Conservation (phyloP, 1,284 basidiomycete species). For the Fomitopsis betulina region DNA sequence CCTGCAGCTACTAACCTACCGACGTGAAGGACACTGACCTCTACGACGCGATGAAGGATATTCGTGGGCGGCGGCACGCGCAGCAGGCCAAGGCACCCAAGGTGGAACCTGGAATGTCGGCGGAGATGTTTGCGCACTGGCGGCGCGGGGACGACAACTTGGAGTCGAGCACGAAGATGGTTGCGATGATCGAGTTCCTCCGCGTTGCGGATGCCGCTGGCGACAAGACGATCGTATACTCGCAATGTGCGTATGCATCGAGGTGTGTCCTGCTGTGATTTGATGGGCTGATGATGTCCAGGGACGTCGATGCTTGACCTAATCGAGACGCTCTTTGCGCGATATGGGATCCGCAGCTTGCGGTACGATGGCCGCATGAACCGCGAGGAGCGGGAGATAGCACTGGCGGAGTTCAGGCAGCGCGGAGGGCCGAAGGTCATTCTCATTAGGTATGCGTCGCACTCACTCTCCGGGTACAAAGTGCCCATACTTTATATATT, state of each 20-base stretch:
- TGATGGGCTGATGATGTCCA: conserved; percentile 18
- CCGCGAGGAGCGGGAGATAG: conserved; percentile 42
- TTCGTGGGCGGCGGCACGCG: conserved; percentile 1
- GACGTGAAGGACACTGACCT: background rate
- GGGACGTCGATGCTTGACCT: conserved; percentile 73
- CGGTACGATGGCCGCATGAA: conserved; percentile 67
- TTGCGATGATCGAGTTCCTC: conserved; percentile 46
- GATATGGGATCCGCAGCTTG: conserved; percentile 53
- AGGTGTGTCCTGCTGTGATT: background rate
- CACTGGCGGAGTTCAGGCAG: conserved; percentile 47
- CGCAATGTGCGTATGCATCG: conserved; percentile 48
- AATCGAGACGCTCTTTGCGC: conserved; percentile 50
- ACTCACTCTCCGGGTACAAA: no score
- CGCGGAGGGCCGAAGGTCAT: conserved; percentile 54
- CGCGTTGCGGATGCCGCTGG: conserved; percentile 56
- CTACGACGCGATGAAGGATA: conserved; percentile 1
- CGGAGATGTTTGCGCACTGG: conserved; percentile 46
- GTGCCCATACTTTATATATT: background rate
- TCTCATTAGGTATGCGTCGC: conserved; percentile 46
- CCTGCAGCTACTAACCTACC: background rate
- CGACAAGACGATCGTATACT: conserved; percentile 68
- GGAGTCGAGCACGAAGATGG: conserved; percentile 67
- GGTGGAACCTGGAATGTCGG: conserved; percentile 27
- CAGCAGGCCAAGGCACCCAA: background rate
- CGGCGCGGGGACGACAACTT: conserved; percentile 49